phyloP scores from a whole-genome alignment of 179 eudicot genomes.

The Beta macrorhiza region DNA sequence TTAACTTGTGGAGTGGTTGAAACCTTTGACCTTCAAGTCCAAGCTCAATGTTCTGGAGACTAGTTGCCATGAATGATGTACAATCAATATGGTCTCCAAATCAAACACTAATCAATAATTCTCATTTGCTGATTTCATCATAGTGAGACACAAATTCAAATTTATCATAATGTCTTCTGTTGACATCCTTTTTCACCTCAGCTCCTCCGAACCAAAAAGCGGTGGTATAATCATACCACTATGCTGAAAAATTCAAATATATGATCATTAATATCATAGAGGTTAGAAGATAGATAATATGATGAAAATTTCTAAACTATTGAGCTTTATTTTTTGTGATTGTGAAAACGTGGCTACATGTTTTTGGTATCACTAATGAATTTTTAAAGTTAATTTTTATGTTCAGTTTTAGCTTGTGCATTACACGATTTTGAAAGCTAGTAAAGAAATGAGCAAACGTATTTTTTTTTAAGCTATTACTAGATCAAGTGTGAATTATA shows the following conservation, averaged over 20 bases:
- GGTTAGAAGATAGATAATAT: background rate
- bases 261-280: background rate
- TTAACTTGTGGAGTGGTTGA: background rate
- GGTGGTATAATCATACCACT: background rate
- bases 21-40: background rate
- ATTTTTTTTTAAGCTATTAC: no score
- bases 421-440: no score
- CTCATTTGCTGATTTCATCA: background rate
- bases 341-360: no score
- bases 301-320: background rate
- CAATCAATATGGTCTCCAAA: conserved; percentile 3
- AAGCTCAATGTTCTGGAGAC: background rate
- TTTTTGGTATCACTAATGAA: no score
- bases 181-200: background rate
- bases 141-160: conserved; percentile 21
- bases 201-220: background rate
- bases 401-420: no score
- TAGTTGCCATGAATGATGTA: background rate
- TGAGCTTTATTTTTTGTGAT: background rate
- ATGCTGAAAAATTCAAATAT: background rate
- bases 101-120: background rate
- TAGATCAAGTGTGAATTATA: no score
- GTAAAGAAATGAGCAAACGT: no score
- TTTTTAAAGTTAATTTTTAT: no score
- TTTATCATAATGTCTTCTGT: conserved; percentile 1